Conservation (phyloP, 768 basidiomycete genomes). For the Calocybe indica region DNA sequence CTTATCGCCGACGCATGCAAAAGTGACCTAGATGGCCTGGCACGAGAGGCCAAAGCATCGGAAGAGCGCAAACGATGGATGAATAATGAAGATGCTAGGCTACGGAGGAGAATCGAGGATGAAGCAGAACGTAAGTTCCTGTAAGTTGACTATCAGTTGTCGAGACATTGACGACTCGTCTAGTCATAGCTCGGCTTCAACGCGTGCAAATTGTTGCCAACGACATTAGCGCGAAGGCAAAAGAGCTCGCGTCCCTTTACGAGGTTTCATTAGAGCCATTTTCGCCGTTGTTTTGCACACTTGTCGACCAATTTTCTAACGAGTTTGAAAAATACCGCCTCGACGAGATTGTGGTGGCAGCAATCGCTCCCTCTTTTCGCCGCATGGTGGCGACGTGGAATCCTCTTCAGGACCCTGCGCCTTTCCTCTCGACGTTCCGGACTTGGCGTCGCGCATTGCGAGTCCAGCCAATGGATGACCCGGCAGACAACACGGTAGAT, state of each 20-base stretch:
- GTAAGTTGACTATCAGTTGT: background rate
- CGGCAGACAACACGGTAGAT: slow-evolving; percentile 42
- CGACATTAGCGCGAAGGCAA: slow-evolving; percentile 60
- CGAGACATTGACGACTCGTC: slow-evolving; percentile 1
- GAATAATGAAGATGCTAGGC: slow-evolving; percentile 58
- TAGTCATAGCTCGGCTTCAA: slow-evolving; percentile 77
- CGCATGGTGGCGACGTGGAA: slow-evolving; percentile 74
- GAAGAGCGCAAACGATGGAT: slow-evolving; percentile 76
- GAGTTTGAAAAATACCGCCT: slow-evolving; percentile 79
- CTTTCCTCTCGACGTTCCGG: slow-evolving; percentile 58
- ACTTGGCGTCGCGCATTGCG: slow-evolving; percentile 66
- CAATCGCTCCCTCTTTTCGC: slow-evolving; percentile 79
- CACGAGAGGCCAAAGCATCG: slow-evolving; percentile 81
- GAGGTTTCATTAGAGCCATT: slow-evolving; percentile 73
- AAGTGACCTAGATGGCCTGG: slow-evolving; percentile 81
- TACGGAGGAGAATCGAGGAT: slow-evolving; percentile 64
- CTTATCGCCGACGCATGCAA: slow-evolving; percentile 82
- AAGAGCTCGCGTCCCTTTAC: slow-evolving; percentile 57
- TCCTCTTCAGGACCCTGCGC: slow-evolving; percentile 72
- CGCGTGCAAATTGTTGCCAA: slow-evolving; percentile 71
- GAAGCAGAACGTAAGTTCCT: slow-evolving; percentile 67
- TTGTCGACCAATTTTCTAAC: slow-evolving; percentile 59
- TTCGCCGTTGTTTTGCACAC: slow-evolving; percentile 61
- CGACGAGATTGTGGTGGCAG: slow-evolving; percentile 91
- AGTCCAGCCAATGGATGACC: slow-evolving; percentile 42